These are phyloP conservation scores for Obelidium mucronatum DNA, from an alignment of 192 early-diverging fungal genomes.

Conservation along the genomic window DNA sequence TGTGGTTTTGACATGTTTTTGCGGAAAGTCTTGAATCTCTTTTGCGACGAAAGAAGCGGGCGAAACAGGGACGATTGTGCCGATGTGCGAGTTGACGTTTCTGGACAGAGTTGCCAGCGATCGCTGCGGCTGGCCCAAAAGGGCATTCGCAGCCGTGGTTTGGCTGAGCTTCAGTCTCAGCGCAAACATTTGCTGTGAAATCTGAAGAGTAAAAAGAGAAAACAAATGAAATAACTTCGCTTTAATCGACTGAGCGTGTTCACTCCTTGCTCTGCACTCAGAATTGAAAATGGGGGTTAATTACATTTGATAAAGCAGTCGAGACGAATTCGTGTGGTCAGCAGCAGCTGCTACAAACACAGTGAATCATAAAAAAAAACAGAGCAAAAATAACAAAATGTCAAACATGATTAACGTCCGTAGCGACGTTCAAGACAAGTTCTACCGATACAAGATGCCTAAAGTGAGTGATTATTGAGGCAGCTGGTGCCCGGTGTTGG, in stretches of 20 bases:
- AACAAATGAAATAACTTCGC: not conserved
- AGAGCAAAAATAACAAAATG: constrained; percentile 14
- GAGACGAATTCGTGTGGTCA: no score
- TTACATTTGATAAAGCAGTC: no score
- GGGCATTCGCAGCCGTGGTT: no score
- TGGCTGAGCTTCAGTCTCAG: no score
- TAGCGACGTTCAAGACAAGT: constrained; percentile 89
- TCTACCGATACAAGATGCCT: constrained; percentile 99
- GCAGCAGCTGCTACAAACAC: no score
- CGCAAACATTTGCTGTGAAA: not conserved
- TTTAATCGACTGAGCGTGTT: not conserved
- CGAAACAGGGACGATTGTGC: not conserved
- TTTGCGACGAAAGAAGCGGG: constrained; percentile 34
- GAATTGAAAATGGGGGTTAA: no score
- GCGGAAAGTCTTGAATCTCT: constrained; percentile 48
- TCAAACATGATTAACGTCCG: constrained; percentile 75
- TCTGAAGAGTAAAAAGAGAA: not conserved
- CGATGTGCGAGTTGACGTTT: not conserved
- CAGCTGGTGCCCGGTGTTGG: not conserved
- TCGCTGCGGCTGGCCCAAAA: not conserved
- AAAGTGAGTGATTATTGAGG: constrained; percentile 60
- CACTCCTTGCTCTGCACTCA: no score
- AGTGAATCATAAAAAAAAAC: not conserved
- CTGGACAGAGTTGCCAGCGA: not conserved
- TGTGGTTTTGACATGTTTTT: constrained; percentile 47